Conservation (phyloP, 148 eudicot genomes). For the Rheum nobile region DNA sequence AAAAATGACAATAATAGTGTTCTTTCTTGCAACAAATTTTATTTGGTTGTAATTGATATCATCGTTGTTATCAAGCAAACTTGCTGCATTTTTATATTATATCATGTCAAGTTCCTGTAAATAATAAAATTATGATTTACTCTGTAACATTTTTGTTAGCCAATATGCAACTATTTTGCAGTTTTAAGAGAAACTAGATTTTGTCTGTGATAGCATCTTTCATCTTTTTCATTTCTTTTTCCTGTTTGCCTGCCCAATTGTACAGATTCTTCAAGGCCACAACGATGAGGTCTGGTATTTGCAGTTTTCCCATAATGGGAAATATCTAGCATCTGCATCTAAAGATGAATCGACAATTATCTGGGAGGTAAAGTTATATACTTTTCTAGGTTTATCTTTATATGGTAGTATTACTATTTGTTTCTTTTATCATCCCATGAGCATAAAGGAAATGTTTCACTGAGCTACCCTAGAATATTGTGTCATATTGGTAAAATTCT, state of each 20-base stretch:
- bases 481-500: not conserved
- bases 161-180: not conserved
- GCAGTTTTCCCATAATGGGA: constrained; percentile 72
- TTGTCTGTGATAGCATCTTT: not conserved
- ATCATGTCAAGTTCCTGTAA: not conserved
- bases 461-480: not conserved
- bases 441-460: not conserved
- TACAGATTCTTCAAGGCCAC: constrained; percentile 54
- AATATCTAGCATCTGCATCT: constrained; percentile 75
- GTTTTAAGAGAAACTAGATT: not conserved
- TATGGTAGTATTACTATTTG: not conserved
- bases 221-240: not conserved
- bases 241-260: not conserved
- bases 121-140: not conserved
- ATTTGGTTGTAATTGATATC: not conserved
- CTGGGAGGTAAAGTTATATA: constrained; percentile 61
- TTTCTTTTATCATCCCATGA: not conserved
- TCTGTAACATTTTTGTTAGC: not conserved
- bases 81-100: not conserved
- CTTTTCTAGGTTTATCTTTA: not conserved
- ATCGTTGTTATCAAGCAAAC: not conserved
- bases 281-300: constrained; percentile 72
- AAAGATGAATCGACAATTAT: constrained; percentile 54
- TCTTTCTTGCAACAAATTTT: not conserved
- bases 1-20: not conserved